A percentile compares a stretch with the other conserved stretches of the same genome.
Evolutionary conservation across 1,139 yeast genomes (phyloP).

Genomic region (Suhomyces kunorum): DNA sequence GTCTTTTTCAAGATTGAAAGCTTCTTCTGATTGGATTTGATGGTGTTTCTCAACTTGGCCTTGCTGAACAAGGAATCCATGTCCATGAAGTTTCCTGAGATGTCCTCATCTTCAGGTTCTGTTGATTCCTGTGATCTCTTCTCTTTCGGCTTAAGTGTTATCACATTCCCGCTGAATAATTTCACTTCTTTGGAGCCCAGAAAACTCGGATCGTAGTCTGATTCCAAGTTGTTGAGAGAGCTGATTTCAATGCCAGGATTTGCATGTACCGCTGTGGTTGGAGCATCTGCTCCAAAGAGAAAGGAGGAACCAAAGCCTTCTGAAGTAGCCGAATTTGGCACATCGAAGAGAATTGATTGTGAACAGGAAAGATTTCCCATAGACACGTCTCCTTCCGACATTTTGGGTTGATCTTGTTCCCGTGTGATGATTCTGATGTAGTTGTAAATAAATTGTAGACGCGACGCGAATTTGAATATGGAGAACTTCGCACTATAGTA

Average conservation of each 20-base stretch:
- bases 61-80: slow-evolving; percentile 35
- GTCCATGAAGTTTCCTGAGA: slow-evolving; percentile 22
- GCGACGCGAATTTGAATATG: slow-evolving; percentile 4
- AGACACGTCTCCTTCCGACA: slow-evolving; percentile 2
- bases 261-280: no score
- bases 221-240: no score
- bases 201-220: slow-evolving; percentile 6
- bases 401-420: neutral
- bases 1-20: neutral
- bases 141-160: slow-evolving; percentile 23
- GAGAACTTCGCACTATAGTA: no score
- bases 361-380: slow-evolving; percentile 13
- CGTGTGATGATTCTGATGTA: neutral
- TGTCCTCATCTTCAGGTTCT: neutral
- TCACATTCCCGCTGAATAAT: slow-evolving; percentile 28
- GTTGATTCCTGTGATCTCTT: slow-evolving; percentile 1
- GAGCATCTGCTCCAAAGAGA: slow-evolving; percentile 6
- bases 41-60: slow-evolving; percentile 28
- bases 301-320: slow-evolving; percentile 10
- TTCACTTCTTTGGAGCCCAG: slow-evolving; percentile 22
- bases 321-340: neutral
- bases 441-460: neutral
- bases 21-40: slow-evolving; percentile 22
- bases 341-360: slow-evolving; percentile 17
- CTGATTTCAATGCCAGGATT: no score